These are phyloP conservation scores for Xylaria scruposa DNA, from an alignment of 495 filamentous ascomycete species.

Conservation along the genomic window DNA sequence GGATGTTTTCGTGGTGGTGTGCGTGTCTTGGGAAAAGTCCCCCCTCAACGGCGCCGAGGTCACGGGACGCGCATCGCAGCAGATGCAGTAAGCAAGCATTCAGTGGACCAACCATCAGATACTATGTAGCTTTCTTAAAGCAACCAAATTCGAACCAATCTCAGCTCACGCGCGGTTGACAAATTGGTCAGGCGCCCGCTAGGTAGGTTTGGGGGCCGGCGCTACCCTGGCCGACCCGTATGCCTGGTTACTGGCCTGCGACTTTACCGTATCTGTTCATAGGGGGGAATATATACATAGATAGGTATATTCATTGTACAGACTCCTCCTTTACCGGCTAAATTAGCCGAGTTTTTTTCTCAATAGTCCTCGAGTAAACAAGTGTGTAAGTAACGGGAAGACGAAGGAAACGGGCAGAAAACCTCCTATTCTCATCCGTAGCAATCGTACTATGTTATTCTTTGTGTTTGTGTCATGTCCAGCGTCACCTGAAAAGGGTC, in stretches of 20 bases:
- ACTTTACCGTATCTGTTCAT: not conserved
- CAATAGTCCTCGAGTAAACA: not conserved
- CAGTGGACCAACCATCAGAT: not conserved
- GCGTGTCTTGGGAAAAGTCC: not conserved
- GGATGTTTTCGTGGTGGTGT: not conserved
- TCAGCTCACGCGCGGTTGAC: conserved; percentile 6
- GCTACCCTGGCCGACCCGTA: conserved; percentile 26
- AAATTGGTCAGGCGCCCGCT: conserved; percentile 27
- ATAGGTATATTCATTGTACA: not conserved
- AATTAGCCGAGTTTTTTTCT: not conserved
- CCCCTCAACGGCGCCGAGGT: conserved; percentile 24
- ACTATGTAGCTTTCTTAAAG: conserved; percentile 6
- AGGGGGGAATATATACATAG: not conserved
- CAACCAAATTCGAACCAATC: conserved; percentile 19
- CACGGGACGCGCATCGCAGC: conserved; percentile 24
- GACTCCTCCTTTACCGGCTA: not conserved
- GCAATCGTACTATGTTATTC: not conserved
- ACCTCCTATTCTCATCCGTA: not conserved
- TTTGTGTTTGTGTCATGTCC: not conserved
- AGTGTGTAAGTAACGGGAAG: not conserved
- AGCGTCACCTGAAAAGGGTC: conserved; percentile 16
- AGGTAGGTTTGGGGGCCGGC: conserved; percentile 17
- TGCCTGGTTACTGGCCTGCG: conserved; percentile 20
- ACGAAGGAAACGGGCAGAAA: not conserved
- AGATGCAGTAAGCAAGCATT: conserved; percentile 23